phyloP scores from a whole-genome alignment of 2,329 filamentous ascomycete genomes.

The Xylaria sp. region DNA sequence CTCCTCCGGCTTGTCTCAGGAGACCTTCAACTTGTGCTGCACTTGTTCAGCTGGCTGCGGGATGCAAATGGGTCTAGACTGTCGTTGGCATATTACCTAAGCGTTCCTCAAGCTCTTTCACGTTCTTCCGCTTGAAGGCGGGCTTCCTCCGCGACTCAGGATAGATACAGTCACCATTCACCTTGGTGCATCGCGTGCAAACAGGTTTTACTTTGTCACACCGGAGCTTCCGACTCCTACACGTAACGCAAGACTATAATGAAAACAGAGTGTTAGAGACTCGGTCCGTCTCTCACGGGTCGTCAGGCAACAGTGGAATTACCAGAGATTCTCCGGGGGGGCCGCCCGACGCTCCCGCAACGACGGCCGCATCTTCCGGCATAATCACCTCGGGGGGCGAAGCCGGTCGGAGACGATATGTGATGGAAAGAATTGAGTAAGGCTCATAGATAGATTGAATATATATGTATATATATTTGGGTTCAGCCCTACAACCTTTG shows the following conservation, averaged over 20 bases:
- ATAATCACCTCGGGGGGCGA: conserved; percentile 33
- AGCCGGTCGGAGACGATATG: conserved; percentile 5
- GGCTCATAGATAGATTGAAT: not conserved
- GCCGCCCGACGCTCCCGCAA: conserved; percentile 31
- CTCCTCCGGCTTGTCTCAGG: conserved; percentile 72
- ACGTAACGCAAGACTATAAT: conserved; percentile 59
- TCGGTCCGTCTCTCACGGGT: conserved; percentile 19
- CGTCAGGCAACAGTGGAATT: conserved; percentile 32
- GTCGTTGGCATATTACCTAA: conserved; percentile 68
- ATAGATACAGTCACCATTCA: conserved; percentile 83
- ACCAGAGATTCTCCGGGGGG: conserved; percentile 45
- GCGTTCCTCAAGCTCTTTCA: conserved; percentile 88
- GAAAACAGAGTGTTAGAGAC: conserved; percentile 33
- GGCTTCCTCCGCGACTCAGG: conserved; percentile 91
- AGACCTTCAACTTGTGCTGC: conserved; percentile 84
- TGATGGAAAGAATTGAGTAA: not conserved
- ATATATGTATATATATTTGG: not conserved
- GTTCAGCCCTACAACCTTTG: conserved; percentile 23
- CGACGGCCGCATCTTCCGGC: conserved; percentile 39
- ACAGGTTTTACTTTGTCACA: conserved; percentile 85
- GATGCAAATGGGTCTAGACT: conserved; percentile 12
- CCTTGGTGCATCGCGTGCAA: conserved; percentile 81
- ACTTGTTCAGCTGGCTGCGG: conserved; percentile 33
- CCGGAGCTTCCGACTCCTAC: conserved; percentile 84
- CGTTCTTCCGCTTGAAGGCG: conserved; percentile 87